Percentiles rank a stretch among this genome's conserved stretches.
Evolutionary conservation across 2,329 filamentous ascomycete genomes (phyloP).

Genomic region (Phoma herbarum): DNA sequence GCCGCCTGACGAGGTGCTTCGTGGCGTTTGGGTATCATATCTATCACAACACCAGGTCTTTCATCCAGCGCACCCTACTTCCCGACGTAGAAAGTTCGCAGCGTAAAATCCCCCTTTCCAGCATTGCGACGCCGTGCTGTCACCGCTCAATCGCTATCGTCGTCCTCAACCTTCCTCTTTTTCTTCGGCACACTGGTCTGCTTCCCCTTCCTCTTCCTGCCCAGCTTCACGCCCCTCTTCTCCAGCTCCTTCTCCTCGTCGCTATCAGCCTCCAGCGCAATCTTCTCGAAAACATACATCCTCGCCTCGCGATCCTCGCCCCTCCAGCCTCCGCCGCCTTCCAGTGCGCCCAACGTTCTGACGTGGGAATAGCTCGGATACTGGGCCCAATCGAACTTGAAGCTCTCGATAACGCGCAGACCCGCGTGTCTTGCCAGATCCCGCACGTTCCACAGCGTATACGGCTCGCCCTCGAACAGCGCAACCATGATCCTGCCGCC

Average conservation of each 20-base stretch:
- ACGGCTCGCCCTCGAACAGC: slow-evolving; percentile 92
- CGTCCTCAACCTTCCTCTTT: slow-evolving; percentile 28
- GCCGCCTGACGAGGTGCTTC: slow-evolving; percentile 5
- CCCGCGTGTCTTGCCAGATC: slow-evolving; percentile 84
- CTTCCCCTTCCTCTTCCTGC: slow-evolving; percentile 20
- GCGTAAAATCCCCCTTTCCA: too few species aligned
- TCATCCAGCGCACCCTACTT: not conserved
- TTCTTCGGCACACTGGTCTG: not conserved
- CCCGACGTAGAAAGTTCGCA: too few species aligned
- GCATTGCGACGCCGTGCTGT: too few species aligned
- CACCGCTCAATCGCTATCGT: slow-evolving; percentile 30
- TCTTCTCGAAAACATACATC: slow-evolving; percentile 57
- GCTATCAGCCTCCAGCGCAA: slow-evolving; percentile 37
- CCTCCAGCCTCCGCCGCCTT: slow-evolving; percentile 58
- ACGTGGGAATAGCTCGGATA: slow-evolving; percentile 81
- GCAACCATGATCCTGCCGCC: slow-evolving; percentile 77
- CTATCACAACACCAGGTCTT: not conserved
- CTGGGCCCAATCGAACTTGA: slow-evolving; percentile 69
- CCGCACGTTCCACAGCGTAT: slow-evolving; percentile 92
- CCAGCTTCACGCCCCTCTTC: slow-evolving; percentile 21
- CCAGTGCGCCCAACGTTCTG: slow-evolving; percentile 70
- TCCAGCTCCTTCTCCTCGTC: slow-evolving; percentile 36
- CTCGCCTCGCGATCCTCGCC: slow-evolving; percentile 58
- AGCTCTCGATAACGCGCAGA: slow-evolving; percentile 74
- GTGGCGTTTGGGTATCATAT: slow-evolving; percentile 12